Base-by-base conservation (phyloP, 2,329 filamentous ascomycete genomes). In the Saccharata proteae region DNA sequence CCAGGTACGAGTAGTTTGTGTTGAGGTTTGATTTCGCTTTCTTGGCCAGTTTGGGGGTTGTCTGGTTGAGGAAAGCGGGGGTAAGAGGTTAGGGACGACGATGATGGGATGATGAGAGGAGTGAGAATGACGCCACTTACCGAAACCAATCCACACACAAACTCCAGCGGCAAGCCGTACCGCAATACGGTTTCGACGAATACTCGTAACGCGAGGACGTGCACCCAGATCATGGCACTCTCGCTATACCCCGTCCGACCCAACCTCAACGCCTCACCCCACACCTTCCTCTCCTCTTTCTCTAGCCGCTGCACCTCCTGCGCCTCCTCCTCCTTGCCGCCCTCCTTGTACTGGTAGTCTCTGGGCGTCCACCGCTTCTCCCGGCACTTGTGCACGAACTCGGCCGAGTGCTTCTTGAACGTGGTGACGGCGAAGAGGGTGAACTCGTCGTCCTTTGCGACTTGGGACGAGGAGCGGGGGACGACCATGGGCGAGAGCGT, bases 121-220 rank as follows among this genome's bases (percentile, higher is more conserved):
- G 26, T 8, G 5, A 11, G 12, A 6, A 10, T 24, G 16, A 30
- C 8, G 26, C 2, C 20, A 51, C 73, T 44, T 69, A 93, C 86
- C 77, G 83, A 78, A 39, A 96, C 65, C 43, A 94, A 61, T 11
- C 77, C 83, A 44, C 79, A 81, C 29, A 93, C 77, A 57, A 88
- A 98, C 45, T 92, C 81, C 41, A 94, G 61, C 28, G 90, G 90
- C 46, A 98, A 58, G 16, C 90, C 90, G 51, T 98, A 98, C 42
- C 90, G 75, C 50, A 98, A 64, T n/a, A 98, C 90, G 4, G 86
- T 93, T 67, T 98, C 90, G 13, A 98, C 90, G 57, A 96, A 98
- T 13, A 96, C 86, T 32, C 90, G 69, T 47, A 98, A 61, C 5
- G 86, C 81, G 48, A 96, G 66, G 16, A 93, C 80, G 52, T 98